Percentiles rank a stretch among this genome's conserved stretches.
Conservation (phyloP, 805 yeast species). For the Komagataella phaffii region DNA sequence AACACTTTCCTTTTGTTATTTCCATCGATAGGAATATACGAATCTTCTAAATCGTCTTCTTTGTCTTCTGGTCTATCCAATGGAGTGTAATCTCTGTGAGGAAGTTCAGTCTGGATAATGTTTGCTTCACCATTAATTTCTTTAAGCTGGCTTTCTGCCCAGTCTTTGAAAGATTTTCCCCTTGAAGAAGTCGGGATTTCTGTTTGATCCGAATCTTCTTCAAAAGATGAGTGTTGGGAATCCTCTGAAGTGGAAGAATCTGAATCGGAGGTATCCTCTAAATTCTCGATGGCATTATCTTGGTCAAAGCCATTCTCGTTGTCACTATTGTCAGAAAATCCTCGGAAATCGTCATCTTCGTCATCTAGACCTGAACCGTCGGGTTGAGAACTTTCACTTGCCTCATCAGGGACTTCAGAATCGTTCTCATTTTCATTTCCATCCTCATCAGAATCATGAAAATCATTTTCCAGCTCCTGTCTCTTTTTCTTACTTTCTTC, state of each 20-base stretch:
- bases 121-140: not conserved
- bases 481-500: slow-evolving; percentile 27
- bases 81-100: slow-evolving; percentile 38
- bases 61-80: slow-evolving; percentile 62
- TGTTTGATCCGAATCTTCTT: slow-evolving; percentile 16
- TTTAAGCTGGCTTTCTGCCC: slow-evolving; percentile 51
- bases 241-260: not conserved
- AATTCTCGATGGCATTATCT: slow-evolving; percentile 7
- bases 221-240: slow-evolving; percentile 6
- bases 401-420: slow-evolving; percentile 6
- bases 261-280: not conserved
- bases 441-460: slow-evolving; percentile 23
- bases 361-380: slow-evolving; percentile 9
- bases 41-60: slow-evolving; percentile 53
- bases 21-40: slow-evolving; percentile 43
- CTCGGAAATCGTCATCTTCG: slow-evolving; percentile 16
- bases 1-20: slow-evolving; percentile 42
- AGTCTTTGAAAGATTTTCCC: slow-evolving; percentile 43
- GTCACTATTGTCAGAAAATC: slow-evolving; percentile 18
- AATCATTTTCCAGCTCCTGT: slow-evolving; percentile 50
- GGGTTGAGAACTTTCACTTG: slow-evolving; percentile 5
- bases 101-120: slow-evolving; percentile 9
- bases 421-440: slow-evolving; percentile 13
- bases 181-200: slow-evolving; percentile 13
- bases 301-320: slow-evolving; percentile 10